A percentile compares a stretch with the other conserved stretches of the same genome.
These are phyloP conservation scores for Salix dunnii DNA, from an alignment of 345 rosid species.

Conservation along the genomic window DNA sequence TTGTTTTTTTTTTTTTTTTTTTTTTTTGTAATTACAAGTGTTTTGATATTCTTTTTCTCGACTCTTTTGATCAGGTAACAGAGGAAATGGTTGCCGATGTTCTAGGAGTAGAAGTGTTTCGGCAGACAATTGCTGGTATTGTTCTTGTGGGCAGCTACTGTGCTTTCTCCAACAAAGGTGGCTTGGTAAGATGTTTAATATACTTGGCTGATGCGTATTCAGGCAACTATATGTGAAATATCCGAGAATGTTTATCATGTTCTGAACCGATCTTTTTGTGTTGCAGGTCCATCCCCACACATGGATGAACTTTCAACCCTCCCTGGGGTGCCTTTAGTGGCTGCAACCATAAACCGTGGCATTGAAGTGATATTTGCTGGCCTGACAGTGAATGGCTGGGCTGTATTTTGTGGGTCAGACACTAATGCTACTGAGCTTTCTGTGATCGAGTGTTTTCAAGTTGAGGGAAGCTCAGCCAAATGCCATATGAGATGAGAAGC, in stretches of 20 bases:
- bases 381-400: conserved; percentile 87
- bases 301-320: conserved; percentile 91
- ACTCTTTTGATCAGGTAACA: conserved; percentile 32
- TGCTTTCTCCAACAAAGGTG: conserved; percentile 80
- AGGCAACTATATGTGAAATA: too few species aligned
- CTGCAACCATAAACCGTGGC: conserved; percentile 85
- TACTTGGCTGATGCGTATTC: not conserved
- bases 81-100: conserved; percentile 94
- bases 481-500: conserved; percentile 88
- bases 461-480: conserved; percentile 87
- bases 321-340: conserved; percentile 58
- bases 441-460: conserved; percentile 83
- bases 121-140: conserved; percentile 93
- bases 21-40: not conserved
- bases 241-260: not conserved
- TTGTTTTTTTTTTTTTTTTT: too few species aligned
- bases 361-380: conserved; percentile 86
- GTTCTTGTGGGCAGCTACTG: conserved; percentile 94
- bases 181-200: conserved; percentile 52
- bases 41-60: conserved; percentile 2
- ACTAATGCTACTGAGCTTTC: conserved; percentile 92
- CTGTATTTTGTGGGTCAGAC: conserved; percentile 84
- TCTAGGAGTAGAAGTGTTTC: conserved; percentile 91
- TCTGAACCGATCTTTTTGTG: not conserved
- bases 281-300: conserved; percentile 89